Evolutionary conservation across 139 green algal species (phyloP).

Genomic region (Coelastrella sp.): DNA sequence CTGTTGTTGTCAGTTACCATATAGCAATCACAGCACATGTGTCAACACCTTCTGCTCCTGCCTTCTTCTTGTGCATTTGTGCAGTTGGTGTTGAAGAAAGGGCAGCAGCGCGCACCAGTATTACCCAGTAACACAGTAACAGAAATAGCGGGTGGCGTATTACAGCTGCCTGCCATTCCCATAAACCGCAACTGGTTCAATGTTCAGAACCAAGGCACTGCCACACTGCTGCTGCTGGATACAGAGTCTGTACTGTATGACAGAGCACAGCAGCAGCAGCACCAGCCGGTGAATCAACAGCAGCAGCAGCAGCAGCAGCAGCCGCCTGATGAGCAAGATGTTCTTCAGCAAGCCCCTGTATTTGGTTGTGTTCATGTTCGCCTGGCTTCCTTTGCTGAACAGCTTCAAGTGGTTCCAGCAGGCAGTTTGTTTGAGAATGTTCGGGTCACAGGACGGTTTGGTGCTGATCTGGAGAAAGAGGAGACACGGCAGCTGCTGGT

Average conservation of each 20-base stretch:
- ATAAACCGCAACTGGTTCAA: not conserved
- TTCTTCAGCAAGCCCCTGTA: not conserved
- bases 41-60: too few species aligned
- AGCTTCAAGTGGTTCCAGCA: not conserved
- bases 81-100: not conserved
- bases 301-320: slow-evolving; percentile 5
- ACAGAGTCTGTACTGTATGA: not conserved
- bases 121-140: not conserved
- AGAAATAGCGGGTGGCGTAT: not conserved
- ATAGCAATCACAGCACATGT: too few species aligned
- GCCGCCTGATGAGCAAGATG: not conserved
- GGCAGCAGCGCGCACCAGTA: not conserved
- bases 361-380: not conserved
- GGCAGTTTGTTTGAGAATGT: slow-evolving; percentile 5
- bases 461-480: not conserved
- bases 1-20: too few species aligned
- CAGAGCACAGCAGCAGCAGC: not conserved
- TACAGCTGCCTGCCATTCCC: not conserved
- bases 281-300: not conserved
- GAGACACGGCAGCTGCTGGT: slow-evolving; percentile 20
- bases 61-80: not conserved
- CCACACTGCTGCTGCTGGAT: not conserved
- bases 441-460: not conserved
- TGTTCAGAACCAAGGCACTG: not conserved
- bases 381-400: slow-evolving; percentile 11